Evolutionary conservation across 352 stramenopile genomes (phyloP), one percentile per base, ranked within the genome.

Genomic region (Phytophthora multivora): DNA sequence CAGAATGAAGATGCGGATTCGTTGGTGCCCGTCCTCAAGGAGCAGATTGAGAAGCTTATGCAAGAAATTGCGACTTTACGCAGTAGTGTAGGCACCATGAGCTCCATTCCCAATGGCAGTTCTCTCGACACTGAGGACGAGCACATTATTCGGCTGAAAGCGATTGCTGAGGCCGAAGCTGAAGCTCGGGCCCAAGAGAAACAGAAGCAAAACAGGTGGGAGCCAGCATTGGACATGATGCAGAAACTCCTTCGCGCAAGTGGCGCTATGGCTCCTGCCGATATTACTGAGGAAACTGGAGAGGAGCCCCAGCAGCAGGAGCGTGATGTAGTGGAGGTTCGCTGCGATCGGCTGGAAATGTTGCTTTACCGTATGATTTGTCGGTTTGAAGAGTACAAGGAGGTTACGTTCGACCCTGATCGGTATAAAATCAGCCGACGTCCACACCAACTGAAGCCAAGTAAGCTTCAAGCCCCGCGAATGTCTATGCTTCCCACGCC

Each of bases 321-420:
- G n/a, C 61, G 54, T 11, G 71, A 81, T 53, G 57, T 75, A 7
- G 66, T 86, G 3, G 74, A 88, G 23, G 50, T 79, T 28, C 80
- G 86, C 9, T 91, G 82, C 11, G 80, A 90, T 21, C 73, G 86
- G 26, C 59, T 94, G 31, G 86, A 94, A 38, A 91, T 94, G 81
- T 63, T 94, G 21, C 63, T 94, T 15, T 94, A 94, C 52, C 78
- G 86, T 10, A 94, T 94, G 83, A 90, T 94, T 51, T 94, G 86
- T 41, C 80, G 86, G 6, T 90, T 88, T 57, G 86, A 94, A 69
- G 86, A 94, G 57, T 88, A 91, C 48, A 91, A 91, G 49, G 78
- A 85, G 38, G 64, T 87, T 31, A 75, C 82, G 7, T 91, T 86
- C 26, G 69, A 80, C 25, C 75, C 72, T 3, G 59, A 79, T 21